Evolutionary conservation across 2,329 filamentous ascomycete genomes (phyloP), one percentile per base, ranked within the genome.

Genomic region (Colletotrichum lentis): DNA sequence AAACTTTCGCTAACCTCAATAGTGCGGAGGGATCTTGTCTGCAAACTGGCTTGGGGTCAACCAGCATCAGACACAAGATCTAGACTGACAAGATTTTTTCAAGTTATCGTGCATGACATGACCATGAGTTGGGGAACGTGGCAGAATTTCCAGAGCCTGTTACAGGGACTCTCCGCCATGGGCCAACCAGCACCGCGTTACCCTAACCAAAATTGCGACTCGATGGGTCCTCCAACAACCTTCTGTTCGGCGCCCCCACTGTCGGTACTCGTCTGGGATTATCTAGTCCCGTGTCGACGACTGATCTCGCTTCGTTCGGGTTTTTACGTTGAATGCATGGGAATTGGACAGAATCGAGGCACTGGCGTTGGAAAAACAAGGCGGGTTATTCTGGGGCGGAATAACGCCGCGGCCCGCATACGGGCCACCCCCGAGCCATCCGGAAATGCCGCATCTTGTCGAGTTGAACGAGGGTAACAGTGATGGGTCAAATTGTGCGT

Each of bases 221-320:
- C 60, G 60, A 11, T 62, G 60, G 60, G 24, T 62, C 31, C 50
- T 62, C 10, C 60, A 62, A 37, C 60, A 62, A 22, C 60, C 50
- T 14, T 16, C 50, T 7, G 60, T 62, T n/a, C 11, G 60, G 50
- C 7, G 50, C 60, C 4, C 31, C 55, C 12, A 55, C 55, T 20
- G 41, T 55, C 6, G 60, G 60, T 12, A 62, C 50, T 12, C 59
- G 50, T 4, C 20, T 62, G 12, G 50, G 59, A n/a, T 2, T 55
- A n/a, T 55, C 59, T 2, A 62, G 41, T 12, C 59, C n/a, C n/a
- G 55, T 6, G 50, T 46, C 5, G 39, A 62, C 18, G 50, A 62
- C n/a, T 10, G 47, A 62, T 49, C 50, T 62, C 24, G 50, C 59
- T 5, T 55, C 59, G 4, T 62, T 62, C 27, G 20, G 5, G 6